Percentiles rank a stretch among this genome's conserved stretches.
phyloP scores from a whole-genome alignment of 208 protist genomes.

The Leishmania gerbilli region DNA sequence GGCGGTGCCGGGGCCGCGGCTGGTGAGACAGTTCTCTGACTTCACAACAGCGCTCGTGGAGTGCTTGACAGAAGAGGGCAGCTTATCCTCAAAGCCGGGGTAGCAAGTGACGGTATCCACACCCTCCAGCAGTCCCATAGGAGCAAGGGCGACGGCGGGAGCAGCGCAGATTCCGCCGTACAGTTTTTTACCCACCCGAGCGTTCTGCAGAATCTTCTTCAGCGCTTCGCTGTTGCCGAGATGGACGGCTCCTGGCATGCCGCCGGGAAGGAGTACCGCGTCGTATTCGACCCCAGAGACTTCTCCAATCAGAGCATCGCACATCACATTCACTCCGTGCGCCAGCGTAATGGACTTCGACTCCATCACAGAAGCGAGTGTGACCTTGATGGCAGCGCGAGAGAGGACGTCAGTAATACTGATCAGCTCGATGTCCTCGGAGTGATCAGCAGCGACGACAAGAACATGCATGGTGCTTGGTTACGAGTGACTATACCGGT shows the following conservation, averaged over 20 bases:
- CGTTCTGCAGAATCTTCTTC: conserved; percentile 74
- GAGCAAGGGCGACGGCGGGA: conserved; percentile 59
- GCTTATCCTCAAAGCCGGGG: conserved; percentile 70
- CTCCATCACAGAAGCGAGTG: conserved; percentile 78
- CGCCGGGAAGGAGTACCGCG: conserved; percentile 82
- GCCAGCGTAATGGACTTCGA: conserved; percentile 58
- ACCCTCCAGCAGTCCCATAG: conserved; percentile 77
- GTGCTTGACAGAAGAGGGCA: conserved; percentile 59
- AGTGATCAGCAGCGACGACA: conserved; percentile 79
- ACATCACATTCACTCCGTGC: conserved; percentile 60
- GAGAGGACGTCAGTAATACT: conserved; percentile 84
- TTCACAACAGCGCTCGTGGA: conserved; percentile 67
- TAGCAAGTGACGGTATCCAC: conserved; percentile 82
- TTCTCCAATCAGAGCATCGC: conserved; percentile 64
- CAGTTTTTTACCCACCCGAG: conserved; percentile 57
- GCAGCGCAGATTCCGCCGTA: conserved; percentile 89
- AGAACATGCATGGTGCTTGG: conserved; percentile 59
- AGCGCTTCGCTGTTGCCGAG: conserved; percentile 61
- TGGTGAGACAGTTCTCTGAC: conserved; percentile 85
- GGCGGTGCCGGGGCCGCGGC: conserved; percentile 82
- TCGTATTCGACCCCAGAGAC: conserved; percentile 65
- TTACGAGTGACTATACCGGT: background rate
- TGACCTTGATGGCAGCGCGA: conserved; percentile 71
- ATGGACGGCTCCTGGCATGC: conserved; percentile 71
- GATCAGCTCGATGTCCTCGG: conserved; percentile 89